phyloP scores from a whole-genome alignment of 1,284 basidiomycete species.

The Porogramme epimiltina region DNA sequence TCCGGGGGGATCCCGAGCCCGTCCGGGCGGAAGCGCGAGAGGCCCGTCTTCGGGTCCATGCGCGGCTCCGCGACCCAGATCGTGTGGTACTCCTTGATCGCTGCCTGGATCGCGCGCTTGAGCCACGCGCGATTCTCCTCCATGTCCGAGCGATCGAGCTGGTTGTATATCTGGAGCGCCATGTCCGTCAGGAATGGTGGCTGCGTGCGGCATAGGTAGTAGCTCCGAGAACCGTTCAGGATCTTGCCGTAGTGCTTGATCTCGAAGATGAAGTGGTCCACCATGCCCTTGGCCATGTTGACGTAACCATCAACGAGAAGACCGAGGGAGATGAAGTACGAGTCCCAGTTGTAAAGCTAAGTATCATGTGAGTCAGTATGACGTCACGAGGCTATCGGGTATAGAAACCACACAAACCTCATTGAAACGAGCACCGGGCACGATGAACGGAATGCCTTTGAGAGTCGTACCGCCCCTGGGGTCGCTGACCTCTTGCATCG shows the following conservation, averaged over 20 bases:
- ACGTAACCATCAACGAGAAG: conserved; percentile 94
- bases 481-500: conserved; percentile 92
- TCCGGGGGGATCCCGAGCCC: conserved; percentile 98
- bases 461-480: conserved; percentile 77
- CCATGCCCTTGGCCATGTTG: conserved; percentile 94
- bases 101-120: conserved; percentile 92
- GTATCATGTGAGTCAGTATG: background rate
- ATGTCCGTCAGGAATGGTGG: conserved; percentile 99
- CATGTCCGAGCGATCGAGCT: conserved; percentile 84
- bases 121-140: conserved; percentile 89
- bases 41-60: conserved; percentile 89
- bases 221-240: conserved; percentile 76
- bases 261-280: conserved; percentile 99
- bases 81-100: conserved; percentile 98
- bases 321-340: conserved; percentile 93
- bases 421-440: conserved; percentile 97
- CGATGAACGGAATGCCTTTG: conserved; percentile 95
- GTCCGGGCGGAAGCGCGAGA: conserved; percentile 92
- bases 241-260: conserved; percentile 97
- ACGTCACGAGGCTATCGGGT: background rate
- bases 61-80: conserved; percentile 95
- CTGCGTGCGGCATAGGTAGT: conserved; percentile 95
- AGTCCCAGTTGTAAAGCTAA: conserved; percentile 90
- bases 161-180: conserved; percentile 97
- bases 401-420: conserved; percentile 60